Evolutionary conservation across 2,329 filamentous ascomycete species (phyloP).

Genomic region (Eutypella sp.): DNA sequence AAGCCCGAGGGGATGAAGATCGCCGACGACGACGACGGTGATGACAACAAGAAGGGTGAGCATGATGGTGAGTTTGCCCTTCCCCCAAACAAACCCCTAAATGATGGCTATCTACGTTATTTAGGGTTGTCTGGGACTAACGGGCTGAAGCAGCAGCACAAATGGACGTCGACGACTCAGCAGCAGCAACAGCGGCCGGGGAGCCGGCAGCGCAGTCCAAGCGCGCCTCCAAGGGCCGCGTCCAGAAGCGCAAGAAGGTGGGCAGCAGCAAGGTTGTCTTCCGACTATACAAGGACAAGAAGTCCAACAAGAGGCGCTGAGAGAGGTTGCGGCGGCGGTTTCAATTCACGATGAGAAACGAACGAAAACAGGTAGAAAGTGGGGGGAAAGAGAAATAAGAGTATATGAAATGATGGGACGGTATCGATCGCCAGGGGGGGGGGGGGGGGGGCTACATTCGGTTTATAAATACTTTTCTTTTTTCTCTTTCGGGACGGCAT

Average conservation of each 20-base stretch:
- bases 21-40: constrained; percentile 30
- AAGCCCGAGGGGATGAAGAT: constrained; percentile 43
- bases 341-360: no score
- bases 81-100: no score
- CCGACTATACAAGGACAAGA: constrained; percentile 50
- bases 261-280: constrained; percentile 54
- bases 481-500: constrained; percentile 1
- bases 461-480: no score
- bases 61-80: constrained; percentile 26
- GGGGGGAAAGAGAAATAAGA: no score
- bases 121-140: constrained; percentile 2
- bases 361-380: no score
- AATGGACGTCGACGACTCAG: constrained; percentile 55
- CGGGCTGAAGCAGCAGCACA: constrained; percentile 23
- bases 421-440: no score
- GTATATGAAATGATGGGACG: no score
- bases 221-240: constrained; percentile 42
- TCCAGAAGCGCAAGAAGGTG: constrained; percentile 53
- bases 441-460: no score
- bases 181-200: neutral
- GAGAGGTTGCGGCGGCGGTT: no score
- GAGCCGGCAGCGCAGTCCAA: constrained; percentile 26
- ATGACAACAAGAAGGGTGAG: constrained; percentile 21
- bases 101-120: no score
- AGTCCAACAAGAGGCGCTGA: constrained; percentile 34